A percentile compares a stretch with the other conserved stretches of the same genome.
Evolutionary conservation across 345 rosid genomes (phyloP).

Genomic region (Rhodomyrtus tomentosa): DNA sequence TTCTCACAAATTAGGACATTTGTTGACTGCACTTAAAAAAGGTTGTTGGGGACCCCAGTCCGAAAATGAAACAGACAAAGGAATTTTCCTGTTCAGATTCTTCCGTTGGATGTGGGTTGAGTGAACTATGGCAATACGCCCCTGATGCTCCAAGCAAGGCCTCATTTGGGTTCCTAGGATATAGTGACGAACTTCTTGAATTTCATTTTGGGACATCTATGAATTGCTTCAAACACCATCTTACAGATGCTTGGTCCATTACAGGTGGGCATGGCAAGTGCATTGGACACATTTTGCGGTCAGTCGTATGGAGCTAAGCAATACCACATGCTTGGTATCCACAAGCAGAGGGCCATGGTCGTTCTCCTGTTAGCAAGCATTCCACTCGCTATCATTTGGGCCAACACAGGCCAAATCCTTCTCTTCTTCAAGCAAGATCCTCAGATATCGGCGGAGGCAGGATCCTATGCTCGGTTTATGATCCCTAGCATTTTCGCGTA

Average conservation of each 20-base stretch:
- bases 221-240: neutral
- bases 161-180: neutral
- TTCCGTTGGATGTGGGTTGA: neutral
- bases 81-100: neutral
- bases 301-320: neutral
- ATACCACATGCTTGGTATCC: conserved; percentile 14
- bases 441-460: neutral
- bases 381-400: conserved; percentile 1
- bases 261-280: conserved; percentile 15
- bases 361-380: conserved; percentile 11
- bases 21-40: neutral
- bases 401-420: neutral
- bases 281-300: neutral
- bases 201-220: neutral
- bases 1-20: neutral
- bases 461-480: neutral
- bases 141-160: neutral
- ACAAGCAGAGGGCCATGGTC: conserved; percentile 14
- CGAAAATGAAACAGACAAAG: neutral
- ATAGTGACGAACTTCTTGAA: neutral
- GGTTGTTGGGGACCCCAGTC: neutral
- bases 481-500: neutral
- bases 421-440: neutral
- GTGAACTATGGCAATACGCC: neutral
- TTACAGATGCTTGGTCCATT: neutral